A percentile compares a stretch with the other conserved stretches of the same genome.
phyloP scores from a whole-genome alignment of 352 stramenopile genomes.

The Pythium volutum region DNA sequence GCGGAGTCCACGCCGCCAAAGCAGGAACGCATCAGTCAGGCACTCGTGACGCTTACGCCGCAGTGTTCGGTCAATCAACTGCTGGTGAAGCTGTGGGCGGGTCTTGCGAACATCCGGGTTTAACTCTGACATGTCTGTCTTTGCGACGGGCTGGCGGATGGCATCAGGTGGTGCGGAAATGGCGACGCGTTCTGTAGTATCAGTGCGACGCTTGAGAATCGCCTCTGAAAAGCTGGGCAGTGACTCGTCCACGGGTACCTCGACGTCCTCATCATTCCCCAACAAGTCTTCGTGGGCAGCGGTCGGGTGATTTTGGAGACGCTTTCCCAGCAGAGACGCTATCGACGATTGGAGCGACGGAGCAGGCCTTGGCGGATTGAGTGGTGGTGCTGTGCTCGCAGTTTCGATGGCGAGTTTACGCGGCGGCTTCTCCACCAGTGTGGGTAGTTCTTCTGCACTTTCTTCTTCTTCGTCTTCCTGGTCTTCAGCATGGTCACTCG shows the following conservation, averaged over 20 bases:
- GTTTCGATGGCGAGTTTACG: neutral
- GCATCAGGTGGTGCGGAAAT: neutral
- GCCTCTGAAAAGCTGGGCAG: constrained; percentile 35
- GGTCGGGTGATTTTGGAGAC: neutral
- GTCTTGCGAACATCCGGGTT: neutral
- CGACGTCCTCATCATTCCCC: constrained; percentile 8
- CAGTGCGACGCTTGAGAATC: constrained; percentile 6
- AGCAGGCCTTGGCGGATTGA: neutral
- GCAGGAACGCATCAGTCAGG: constrained; percentile 37
- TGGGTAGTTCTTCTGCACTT: constrained; percentile 40
- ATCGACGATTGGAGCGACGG: neutral
- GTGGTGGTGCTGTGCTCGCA: neutral
- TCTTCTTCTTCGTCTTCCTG: constrained; percentile 36
- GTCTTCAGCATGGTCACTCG: constrained; percentile 12
- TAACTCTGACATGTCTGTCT: neutral
- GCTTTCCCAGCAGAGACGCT: neutral
- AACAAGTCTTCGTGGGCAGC: neutral
- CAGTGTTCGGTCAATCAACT: constrained; percentile 59
- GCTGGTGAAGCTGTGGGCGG: constrained; percentile 41
- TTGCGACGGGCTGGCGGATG: neutral
- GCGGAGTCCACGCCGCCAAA: constrained; percentile 51
- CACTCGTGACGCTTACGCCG: constrained; percentile 38
- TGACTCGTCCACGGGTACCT: constrained; percentile 27
- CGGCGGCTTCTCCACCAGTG: constrained; percentile 48
- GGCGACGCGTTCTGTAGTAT: neutral